phyloP scores from a whole-genome alignment of 1,139 yeast genomes.

The Pichia sorboxylosa region DNA sequence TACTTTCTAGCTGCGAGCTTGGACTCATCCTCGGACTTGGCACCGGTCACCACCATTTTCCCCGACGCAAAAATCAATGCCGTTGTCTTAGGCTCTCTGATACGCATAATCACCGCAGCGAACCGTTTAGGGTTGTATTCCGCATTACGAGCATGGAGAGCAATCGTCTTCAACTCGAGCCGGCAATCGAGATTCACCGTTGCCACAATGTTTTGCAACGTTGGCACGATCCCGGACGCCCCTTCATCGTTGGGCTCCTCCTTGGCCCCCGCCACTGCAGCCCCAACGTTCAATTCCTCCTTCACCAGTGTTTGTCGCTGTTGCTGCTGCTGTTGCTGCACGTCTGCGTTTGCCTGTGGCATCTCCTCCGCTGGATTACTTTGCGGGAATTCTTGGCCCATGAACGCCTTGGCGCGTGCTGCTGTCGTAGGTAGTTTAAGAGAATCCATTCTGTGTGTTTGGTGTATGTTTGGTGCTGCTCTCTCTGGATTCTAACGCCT shows the following conservation, averaged over 20 bases:
- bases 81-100: constrained; percentile 96
- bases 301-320: background rate
- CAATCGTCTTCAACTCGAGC: constrained; percentile 90
- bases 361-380: background rate
- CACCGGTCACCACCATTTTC: constrained; percentile 99
- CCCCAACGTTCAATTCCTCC: background rate
- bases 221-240: constrained; percentile 89
- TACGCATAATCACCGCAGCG: constrained; percentile 99
- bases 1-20: constrained; percentile 94
- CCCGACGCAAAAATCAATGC: constrained; percentile 98
- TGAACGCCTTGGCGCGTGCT: constrained; percentile 68
- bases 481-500: no score
- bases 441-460: constrained; percentile 60
- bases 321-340: background rate
- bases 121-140: constrained; percentile 97
- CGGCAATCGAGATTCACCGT: constrained; percentile 96
- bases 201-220: constrained; percentile 93
- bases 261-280: no score
- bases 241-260: background rate
- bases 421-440: constrained; percentile 69
- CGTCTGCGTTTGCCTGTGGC: background rate
- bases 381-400: no score
- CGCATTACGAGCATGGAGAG: constrained; percentile 97
- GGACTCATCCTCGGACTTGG: constrained; percentile 95
- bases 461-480: no score